A percentile compares a stretch with the other conserved stretches of the same genome.
Evolutionary conservation across 371 early-diverging fungal genomes (phyloP).

Genomic region (Circinella minor): DNA sequence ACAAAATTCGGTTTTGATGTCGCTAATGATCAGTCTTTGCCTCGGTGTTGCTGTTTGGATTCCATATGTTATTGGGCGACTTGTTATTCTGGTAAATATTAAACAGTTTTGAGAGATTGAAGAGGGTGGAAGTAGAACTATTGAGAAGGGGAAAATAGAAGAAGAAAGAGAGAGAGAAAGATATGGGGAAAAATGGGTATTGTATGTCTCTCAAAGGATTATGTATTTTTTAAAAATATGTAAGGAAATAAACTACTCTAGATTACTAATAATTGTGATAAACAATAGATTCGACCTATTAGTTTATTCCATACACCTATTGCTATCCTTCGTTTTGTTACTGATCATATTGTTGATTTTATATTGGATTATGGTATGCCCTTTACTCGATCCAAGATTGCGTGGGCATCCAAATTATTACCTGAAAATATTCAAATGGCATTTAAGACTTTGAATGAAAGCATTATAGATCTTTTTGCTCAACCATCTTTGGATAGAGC

Average conservation of each 20-base stretch:
- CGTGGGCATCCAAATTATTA: slow-evolving; percentile 11
- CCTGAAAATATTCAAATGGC: slow-evolving; percentile 22
- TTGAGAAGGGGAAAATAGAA: too few relatives aligned
- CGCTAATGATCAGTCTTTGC: slow-evolving; percentile 72
- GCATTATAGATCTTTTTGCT: neutral
- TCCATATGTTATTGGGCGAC: slow-evolving; percentile 75
- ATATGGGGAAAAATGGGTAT: too few relatives aligned
- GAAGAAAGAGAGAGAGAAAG: too few relatives aligned
- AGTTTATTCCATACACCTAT: slow-evolving; percentile 56
- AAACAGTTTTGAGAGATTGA: too few relatives aligned
- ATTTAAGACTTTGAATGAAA: neutral
- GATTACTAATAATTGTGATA: neutral
- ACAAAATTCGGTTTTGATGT: slow-evolving; percentile 82
- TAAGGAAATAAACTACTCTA: too few relatives aligned
- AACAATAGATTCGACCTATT: slow-evolving; percentile 45
- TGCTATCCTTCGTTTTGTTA: slow-evolving; percentile 44
- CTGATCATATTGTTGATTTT: slow-evolving; percentile 63
- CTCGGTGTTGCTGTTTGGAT: slow-evolving; percentile 76
- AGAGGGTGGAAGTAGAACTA: neutral
- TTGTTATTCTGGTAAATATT: slow-evolving; percentile 47
- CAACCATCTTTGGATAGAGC: neutral
- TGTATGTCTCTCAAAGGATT: too few relatives aligned
- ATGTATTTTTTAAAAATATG: too few relatives aligned
- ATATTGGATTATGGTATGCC: slow-evolving; percentile 47
- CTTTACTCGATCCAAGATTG: slow-evolving; percentile 21